Conservation (phyloP, 352 stramenopile species). For the Pilasporangium apinafurcum region DNA sequence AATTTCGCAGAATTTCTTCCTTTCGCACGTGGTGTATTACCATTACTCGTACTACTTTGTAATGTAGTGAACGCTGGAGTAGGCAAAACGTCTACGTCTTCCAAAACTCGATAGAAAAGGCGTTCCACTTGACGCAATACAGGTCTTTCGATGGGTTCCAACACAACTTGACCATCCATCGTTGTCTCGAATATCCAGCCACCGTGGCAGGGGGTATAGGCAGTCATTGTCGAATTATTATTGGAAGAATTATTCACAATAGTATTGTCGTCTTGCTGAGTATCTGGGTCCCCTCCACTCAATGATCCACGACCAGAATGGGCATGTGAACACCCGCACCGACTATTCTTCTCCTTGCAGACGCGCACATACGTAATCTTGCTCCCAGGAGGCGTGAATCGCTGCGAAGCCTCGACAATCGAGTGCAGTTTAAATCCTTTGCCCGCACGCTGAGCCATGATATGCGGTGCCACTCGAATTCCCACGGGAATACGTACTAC, state of each 20-base stretch:
- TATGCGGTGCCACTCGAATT: slow-evolving; percentile 73
- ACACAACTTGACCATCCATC: slow-evolving; percentile 76
- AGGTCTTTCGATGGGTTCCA: slow-evolving; percentile 60
- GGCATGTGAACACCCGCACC: slow-evolving; percentile 40
- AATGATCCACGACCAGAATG: slow-evolving; percentile 7
- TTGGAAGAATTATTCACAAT: slow-evolving; percentile 1
- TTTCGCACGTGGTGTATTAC: too few relatives aligned
- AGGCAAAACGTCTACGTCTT: slow-evolving; percentile 60
- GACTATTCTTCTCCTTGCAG: slow-evolving; percentile 66
- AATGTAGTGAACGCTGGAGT: slow-evolving; percentile 22
- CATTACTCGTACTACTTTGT: too few relatives aligned
- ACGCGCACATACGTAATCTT: slow-evolving; percentile 85
- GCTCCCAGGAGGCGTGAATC: slow-evolving; percentile 72
- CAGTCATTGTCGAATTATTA: slow-evolving; percentile 8
- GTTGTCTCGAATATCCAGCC: slow-evolving; percentile 85
- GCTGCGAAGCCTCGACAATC: slow-evolving; percentile 77
- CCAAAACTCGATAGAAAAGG: slow-evolving; percentile 72
- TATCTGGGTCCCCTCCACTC: neutral
- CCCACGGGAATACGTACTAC: slow-evolving; percentile 78
- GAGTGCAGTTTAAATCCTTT: slow-evolving; percentile 80
- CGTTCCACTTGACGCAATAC: slow-evolving; percentile 61
- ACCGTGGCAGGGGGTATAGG: slow-evolving; percentile 40
- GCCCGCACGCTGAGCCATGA: slow-evolving; percentile 75
- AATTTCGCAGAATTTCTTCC: slow-evolving; percentile 1
- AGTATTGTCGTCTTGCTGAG: slow-evolving; percentile 1